Evolutionary conservation across 202 grass and related monocot species (phyloP).

Genomic region (Digitaria exilis): DNA sequence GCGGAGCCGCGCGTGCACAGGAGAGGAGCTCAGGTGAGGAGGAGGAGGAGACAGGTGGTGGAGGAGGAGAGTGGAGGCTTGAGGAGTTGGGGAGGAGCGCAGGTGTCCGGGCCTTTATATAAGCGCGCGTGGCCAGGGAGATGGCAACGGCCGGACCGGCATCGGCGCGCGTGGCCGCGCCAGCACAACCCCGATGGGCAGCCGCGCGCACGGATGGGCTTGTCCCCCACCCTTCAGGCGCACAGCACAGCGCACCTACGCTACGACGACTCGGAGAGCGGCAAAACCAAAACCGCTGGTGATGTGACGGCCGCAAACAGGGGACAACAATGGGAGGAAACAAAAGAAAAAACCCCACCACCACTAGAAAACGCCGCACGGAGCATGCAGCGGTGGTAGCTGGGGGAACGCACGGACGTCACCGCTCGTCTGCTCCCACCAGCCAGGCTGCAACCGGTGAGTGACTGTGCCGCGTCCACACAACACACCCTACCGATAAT

Average conservation of each 20-base stretch:
- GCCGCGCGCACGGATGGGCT: constrained; percentile 16
- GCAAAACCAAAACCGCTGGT: constrained; percentile 42
- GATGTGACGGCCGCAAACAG: constrained; percentile 46
- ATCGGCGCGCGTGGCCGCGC: not conserved
- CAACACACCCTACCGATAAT: not conserved
- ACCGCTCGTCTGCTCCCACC: constrained; percentile 15
- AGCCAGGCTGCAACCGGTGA: not conserved
- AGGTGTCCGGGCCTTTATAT: constrained; percentile 40
- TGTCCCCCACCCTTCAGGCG: not conserved
- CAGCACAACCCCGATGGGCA: not conserved
- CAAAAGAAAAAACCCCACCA: not conserved
- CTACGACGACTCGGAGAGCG: not conserved
- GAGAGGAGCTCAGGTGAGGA: too few species aligned
- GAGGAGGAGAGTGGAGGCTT: not conserved
- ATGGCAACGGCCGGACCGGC: not conserved
- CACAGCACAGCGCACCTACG: not conserved
- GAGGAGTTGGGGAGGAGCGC: not conserved
- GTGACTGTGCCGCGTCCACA: not conserved
- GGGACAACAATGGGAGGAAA: not conserved
- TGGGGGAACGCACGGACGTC: not conserved
- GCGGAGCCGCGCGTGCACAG: too few species aligned
- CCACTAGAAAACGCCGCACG: not conserved
- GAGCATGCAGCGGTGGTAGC: not conserved
- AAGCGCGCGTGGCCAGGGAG: not conserved
- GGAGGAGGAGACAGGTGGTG: not conserved